Conservation (phyloP, 805 yeast species). For the Candida ortonii region DNA sequence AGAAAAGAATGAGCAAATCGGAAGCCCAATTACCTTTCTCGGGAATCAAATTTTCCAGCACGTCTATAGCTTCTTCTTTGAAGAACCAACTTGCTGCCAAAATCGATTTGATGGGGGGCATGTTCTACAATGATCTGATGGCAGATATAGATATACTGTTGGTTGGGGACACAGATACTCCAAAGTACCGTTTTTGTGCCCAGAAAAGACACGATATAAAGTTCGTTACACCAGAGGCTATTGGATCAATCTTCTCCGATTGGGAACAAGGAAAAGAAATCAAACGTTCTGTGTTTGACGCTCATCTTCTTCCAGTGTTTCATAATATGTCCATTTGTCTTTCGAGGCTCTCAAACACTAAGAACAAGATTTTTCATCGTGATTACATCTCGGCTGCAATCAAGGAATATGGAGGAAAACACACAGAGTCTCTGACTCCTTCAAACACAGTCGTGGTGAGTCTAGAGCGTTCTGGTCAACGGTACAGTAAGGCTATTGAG, state of each 20-base stretch:
- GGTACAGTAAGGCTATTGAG: conserved; percentile 51
- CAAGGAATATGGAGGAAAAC: conserved; percentile 46
- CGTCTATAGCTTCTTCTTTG: conserved; percentile 43
- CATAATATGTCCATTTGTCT: conserved; percentile 44
- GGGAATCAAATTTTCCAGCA: conserved; percentile 54
- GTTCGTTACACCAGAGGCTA: conserved; percentile 48
- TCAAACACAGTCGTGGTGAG: conserved; percentile 45
- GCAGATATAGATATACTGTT: conserved; percentile 58
- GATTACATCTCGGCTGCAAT: conserved; percentile 36
- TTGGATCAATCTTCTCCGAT: conserved; percentile 41
- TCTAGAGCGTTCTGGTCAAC: conserved; percentile 48
- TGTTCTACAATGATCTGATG: conserved; percentile 53
- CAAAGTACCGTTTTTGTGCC: conserved; percentile 52
- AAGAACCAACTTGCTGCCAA: conserved; percentile 44
- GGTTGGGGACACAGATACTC: conserved; percentile 56
- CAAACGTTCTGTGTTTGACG: conserved; percentile 14
- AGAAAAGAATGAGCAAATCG: conserved; percentile 4
- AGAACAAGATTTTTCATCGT: conserved; percentile 26
- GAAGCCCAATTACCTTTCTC: conserved; percentile 36
- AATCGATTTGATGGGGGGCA: conserved; percentile 59
- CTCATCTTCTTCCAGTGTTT: conserved; percentile 40
- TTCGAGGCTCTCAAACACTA: conserved; percentile 34
- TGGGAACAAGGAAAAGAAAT: conserved; percentile 49
- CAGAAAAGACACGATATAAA: conserved; percentile 53
- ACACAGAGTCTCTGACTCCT: conserved; percentile 48